Evolutionary conservation across 176 grass and related monocot genomes (phyloP).

Genomic region (Zea luxurians): DNA sequence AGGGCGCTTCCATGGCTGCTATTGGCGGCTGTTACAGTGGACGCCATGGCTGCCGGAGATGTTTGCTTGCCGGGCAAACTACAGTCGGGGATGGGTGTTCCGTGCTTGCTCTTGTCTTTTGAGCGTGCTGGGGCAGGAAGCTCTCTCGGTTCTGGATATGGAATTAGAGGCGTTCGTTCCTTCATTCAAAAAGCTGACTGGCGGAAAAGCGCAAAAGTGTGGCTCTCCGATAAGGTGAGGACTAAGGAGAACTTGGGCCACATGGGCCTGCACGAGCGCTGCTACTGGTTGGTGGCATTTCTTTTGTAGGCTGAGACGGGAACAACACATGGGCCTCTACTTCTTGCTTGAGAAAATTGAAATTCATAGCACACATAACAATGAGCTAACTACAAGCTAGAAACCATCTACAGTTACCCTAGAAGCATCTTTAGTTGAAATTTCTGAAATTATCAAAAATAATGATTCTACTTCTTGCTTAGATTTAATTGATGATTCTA

Average conservation of each 20-base stretch:
- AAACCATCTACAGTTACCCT: too few species aligned
- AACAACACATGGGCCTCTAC: background rate
- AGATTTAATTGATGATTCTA: too few species aligned
- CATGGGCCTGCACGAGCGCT: background rate
- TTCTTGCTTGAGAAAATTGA: too few species aligned
- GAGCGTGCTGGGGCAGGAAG: background rate
- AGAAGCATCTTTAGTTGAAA: too few species aligned
- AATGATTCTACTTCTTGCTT: too few species aligned
- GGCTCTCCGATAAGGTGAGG: background rate
- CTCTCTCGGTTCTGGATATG: conserved; percentile 45
- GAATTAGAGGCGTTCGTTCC: conserved; percentile 40
- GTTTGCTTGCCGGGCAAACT: background rate
- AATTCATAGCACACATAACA: too few species aligned
- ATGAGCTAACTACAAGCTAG: too few species aligned
- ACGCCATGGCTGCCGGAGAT: conserved; percentile 41
- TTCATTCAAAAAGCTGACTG: background rate
- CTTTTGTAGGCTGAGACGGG: background rate
- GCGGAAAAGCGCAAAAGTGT: background rate
- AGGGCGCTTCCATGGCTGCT: conserved; percentile 23
- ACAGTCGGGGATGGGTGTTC: background rate
- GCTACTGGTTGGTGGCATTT: background rate
- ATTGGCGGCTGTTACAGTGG: conserved; percentile 31
- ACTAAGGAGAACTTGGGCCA: background rate
- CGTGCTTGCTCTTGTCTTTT: background rate
- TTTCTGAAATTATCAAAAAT: too few species aligned